Evolutionary conservation across 352 stramenopile species (phyloP), one percentile per base, ranked within the genome.

Genomic region (Pythium sp.): DNA sequence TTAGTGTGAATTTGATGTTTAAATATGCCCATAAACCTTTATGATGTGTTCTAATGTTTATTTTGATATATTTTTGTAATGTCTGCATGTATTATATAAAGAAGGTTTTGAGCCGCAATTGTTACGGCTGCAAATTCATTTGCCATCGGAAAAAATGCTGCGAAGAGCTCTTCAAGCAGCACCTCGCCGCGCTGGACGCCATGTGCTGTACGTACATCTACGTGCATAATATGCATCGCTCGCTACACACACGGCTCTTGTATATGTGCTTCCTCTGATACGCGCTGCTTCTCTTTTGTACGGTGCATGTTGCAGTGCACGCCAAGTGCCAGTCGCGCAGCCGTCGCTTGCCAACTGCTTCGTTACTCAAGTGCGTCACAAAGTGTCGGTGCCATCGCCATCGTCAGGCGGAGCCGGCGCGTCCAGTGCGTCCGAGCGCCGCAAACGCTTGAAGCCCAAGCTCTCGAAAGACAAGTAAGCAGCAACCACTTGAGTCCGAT

Each of bases 381-480:
- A 86, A 57, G 64, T 87, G 51, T 80, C 78, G n/a, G 69, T 87
- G 14, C 78, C 80, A 7, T 32, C 55, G 7, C 15, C 57, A 6
- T 51, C 58, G 9, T 51, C 58, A 0, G 47, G 41, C 20, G 41
- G 51, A n/a, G 24, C 15, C n/a, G 26, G 28, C 9, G 18, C 28
- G 6, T n/a, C 26, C 15, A 41, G 28, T 9, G n/a, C 64, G 62
- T 61, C 57, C 51, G 66, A 64, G 14, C 62, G 75, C 1, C 76
- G 72, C 63, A 72, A 71, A 8, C 78, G 76, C 30, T 72, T 86
- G 15, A 85, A 84, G 54, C 74, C 74, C 30, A 86, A 88, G 62
- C 69, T 88, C 58, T 34, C 80, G 26, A 81, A 82, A 36, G 72
- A 82, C 76, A 88, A 85, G 80, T 88, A 46, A 36, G 54, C 51